Conservation (phyloP, 140 eudicot genomes). For the Anethum foeniculum region DNA sequence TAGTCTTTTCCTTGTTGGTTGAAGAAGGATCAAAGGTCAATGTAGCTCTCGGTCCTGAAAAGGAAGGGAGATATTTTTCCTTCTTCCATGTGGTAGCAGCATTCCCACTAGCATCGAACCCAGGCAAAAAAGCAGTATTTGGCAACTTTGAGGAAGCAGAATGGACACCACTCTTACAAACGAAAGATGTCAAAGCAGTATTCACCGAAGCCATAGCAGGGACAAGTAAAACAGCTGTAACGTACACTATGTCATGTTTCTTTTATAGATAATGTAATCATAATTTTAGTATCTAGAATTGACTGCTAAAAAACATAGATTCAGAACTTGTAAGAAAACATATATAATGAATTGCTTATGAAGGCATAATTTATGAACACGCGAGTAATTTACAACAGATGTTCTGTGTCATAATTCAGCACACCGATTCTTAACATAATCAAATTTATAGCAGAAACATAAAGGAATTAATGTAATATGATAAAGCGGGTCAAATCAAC, state of each 20-base stretch:
- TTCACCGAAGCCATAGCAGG: conserved; percentile 68
- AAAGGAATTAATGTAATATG: neutral
- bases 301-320: neutral
- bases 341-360: neutral
- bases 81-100: conserved; percentile 33
- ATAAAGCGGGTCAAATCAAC: neutral
- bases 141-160: conserved; percentile 36
- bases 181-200: conserved; percentile 53
- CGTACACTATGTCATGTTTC: neutral
- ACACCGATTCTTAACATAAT: neutral
- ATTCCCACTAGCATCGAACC: conserved; percentile 40
- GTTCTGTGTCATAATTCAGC: neutral
- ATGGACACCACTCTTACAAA: conserved; percentile 46
- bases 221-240: conserved; percentile 6
- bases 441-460: neutral
- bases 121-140: conserved; percentile 58
- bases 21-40: conserved; percentile 78
- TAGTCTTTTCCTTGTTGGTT: conserved; percentile 39
- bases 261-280: neutral
- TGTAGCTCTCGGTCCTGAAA: conserved; percentile 57
- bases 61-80: conserved; percentile 16
- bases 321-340: too few relatives aligned
- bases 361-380: neutral
- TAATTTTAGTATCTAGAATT: neutral
- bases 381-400: neutral